These are phyloP conservation scores for Monosporascus cannonballus DNA, from an alignment of 2,329 filamentous ascomycete species.

Conservation along the genomic window DNA sequence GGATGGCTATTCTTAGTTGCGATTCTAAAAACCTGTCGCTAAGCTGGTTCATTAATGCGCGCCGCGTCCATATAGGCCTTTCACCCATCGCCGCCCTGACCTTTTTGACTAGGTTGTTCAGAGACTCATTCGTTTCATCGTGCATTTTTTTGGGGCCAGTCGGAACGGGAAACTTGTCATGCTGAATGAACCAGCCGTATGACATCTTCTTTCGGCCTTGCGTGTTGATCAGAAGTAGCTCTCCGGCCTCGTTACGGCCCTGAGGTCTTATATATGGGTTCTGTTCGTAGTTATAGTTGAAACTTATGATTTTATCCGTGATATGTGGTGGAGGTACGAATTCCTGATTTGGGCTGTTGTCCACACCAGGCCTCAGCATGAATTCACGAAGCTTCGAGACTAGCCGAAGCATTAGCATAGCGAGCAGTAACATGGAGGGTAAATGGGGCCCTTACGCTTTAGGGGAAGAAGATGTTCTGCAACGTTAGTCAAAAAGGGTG, in stretches of 20 bases:
- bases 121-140: constrained; percentile 51
- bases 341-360: constrained; percentile 55
- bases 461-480: constrained; percentile 65
- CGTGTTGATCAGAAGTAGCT: constrained; percentile 48
- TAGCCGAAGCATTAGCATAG: constrained; percentile 20
- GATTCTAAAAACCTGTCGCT: constrained; percentile 45
- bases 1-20: constrained; percentile 66
- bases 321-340: constrained; percentile 77
- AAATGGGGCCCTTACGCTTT: constrained; percentile 45
- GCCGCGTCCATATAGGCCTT: constrained; percentile 80
- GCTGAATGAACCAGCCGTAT: constrained; percentile 51
- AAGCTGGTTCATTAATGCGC: constrained; percentile 72
- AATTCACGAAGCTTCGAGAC: constrained; percentile 54
- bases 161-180: constrained; percentile 56
- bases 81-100: constrained; percentile 62
- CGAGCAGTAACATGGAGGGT: neutral
- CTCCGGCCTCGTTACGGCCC: constrained; percentile 46
- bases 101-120: constrained; percentile 58
- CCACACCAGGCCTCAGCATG: constrained; percentile 57
- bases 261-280: constrained; percentile 69
- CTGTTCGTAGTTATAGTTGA: constrained; percentile 77
- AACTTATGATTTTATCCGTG: constrained; percentile 66
- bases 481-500: constrained; percentile 65
- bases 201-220: constrained; percentile 50
- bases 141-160: constrained; percentile 55